These are phyloP conservation scores for Macrocybe gigantea DNA, from an alignment of 768 basidiomycete genomes.

Conservation along the genomic window DNA sequence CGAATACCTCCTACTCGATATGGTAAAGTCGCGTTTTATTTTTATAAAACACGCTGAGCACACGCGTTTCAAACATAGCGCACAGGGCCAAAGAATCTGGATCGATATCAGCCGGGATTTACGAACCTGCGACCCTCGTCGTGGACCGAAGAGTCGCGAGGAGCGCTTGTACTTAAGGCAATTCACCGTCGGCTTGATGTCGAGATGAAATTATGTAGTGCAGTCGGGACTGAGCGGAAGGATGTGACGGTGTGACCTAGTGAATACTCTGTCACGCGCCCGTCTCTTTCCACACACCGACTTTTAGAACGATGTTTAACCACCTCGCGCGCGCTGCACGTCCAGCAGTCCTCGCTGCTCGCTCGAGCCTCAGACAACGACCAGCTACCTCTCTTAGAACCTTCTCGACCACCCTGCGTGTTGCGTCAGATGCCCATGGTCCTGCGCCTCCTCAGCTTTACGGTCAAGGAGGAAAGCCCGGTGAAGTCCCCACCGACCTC, in stretches of 20 bases:
- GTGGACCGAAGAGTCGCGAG: no score
- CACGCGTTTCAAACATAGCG: no score
- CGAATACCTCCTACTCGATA: no score
- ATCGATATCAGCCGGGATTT: no score
- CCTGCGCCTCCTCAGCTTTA: conserved; percentile 60
- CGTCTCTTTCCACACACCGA: conserved; percentile 16
- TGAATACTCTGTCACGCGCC: conserved; percentile 14
- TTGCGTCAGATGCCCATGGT: conserved; percentile 44
- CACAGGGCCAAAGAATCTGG: no score
- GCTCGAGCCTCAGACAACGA: conserved; percentile 27
- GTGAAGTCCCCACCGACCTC: conserved; percentile 76
- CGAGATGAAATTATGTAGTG: background rate
- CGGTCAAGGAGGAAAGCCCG: conserved; percentile 66
- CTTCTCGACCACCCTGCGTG: conserved; percentile 52
- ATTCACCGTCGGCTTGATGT: no score
- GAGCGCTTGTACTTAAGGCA: no score
- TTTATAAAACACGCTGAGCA: no score
- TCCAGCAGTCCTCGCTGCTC: conserved; percentile 33
- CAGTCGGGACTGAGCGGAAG: background rate
- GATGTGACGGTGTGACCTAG: conserved; percentile 12
- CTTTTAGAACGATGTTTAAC: conserved; percentile 33
- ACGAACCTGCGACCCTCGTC: no score
- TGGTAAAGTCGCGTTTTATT: no score
- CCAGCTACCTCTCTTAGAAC: conserved; percentile 36
- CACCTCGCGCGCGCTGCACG: conserved; percentile 41